phyloP scores from a whole-genome alignment of 2,329 filamentous ascomycete species.

The Domatiomyces catenatus region DNA sequence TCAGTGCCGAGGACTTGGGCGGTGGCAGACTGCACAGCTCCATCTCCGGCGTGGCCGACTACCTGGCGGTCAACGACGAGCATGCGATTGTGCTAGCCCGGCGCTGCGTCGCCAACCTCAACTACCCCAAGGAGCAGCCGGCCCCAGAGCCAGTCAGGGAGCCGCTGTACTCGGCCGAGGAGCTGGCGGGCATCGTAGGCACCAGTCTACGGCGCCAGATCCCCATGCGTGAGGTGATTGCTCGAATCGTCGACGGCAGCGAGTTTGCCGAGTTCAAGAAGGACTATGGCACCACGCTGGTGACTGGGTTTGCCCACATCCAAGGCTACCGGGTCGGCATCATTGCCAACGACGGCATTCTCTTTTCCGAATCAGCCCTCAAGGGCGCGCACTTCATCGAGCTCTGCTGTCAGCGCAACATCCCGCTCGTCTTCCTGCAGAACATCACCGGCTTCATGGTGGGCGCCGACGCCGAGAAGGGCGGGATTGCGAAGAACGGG shows the following conservation, averaged over 20 bases:
- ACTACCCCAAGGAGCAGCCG: constrained; percentile 51
- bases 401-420: constrained; percentile 74
- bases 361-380: constrained; percentile 74
- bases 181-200: constrained; percentile 76
- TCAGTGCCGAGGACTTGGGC: constrained; percentile 78
- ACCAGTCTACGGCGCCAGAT: constrained; percentile 79
- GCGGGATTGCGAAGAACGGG: constrained; percentile 94
- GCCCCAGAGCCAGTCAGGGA: constrained; percentile 42
- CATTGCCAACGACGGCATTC: constrained; percentile 87
- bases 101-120: constrained; percentile 72
- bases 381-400: constrained; percentile 98
- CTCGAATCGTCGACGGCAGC: constrained; percentile 79
- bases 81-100: constrained; percentile 78
- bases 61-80: constrained; percentile 83
- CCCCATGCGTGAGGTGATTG: constrained; percentile 77
- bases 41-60: constrained; percentile 85
- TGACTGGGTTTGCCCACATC: constrained; percentile 82
- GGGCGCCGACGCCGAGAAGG: constrained; percentile 75
- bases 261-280: constrained; percentile 90
- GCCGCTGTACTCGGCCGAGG: constrained; percentile 62
- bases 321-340: constrained; percentile 86
- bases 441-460: constrained; percentile 99
- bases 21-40: constrained; percentile 81
- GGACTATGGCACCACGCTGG: constrained; percentile 72
- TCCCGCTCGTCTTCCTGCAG: constrained; percentile 84